Conservation (phyloP, 768 basidiomycete genomes). For the Glaciozyma martinii region DNA sequence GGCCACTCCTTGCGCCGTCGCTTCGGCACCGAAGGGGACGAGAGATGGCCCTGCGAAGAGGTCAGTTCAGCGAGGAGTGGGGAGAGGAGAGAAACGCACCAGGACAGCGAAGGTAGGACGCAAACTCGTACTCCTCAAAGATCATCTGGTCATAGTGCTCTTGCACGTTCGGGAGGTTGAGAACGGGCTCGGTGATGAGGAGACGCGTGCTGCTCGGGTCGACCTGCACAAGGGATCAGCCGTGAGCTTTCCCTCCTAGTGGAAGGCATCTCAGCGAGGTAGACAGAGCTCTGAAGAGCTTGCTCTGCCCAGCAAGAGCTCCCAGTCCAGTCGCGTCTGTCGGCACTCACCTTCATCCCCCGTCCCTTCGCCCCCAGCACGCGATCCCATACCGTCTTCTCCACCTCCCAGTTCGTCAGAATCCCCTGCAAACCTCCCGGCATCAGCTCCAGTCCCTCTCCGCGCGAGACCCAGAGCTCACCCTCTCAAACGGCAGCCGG, state of each 20-base stretch:
- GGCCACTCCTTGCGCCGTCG: constrained; percentile 41
- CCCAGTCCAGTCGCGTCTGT: not conserved
- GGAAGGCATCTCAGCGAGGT: not conserved
- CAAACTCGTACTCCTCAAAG: constrained; percentile 93
- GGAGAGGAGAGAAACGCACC: constrained; percentile 49
- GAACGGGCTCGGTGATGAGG: constrained; percentile 85
- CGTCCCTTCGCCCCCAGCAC: constrained; percentile 53
- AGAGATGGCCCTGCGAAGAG: constrained; percentile 60
- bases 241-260: not conserved
- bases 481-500: constrained; percentile 81
- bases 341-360: constrained; percentile 47
- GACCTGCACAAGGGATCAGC: constrained; percentile 46
- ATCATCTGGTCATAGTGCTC: constrained; percentile 90
- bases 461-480: constrained; percentile 38
- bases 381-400: constrained; percentile 90
- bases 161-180: constrained; percentile 85
- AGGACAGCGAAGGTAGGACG: constrained; percentile 66
- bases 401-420: constrained; percentile 87
- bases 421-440: constrained; percentile 56
- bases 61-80: not conserved
- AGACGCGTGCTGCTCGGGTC: constrained; percentile 64
- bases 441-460: not conserved
- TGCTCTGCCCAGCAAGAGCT: too few relatives aligned
- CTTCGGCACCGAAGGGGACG: constrained; percentile 56
- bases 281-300: constrained; percentile 25